Conservation (phyloP, 495 filamentous ascomycete genomes). For the Daldinia vernicosa region DNA sequence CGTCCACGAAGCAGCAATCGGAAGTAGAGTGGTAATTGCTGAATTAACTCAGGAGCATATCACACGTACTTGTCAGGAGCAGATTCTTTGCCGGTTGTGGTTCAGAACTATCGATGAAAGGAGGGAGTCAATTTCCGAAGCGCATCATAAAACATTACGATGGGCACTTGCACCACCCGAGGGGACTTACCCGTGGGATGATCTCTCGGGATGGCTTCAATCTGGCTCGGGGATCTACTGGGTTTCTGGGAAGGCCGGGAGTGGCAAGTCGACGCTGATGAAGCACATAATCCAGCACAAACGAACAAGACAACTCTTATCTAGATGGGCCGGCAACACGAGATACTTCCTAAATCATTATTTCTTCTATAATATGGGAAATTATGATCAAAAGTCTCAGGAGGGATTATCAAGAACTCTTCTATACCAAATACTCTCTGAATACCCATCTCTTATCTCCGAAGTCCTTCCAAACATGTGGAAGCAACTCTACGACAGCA, state of each 20-base stretch:
- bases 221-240: slow-evolving; percentile 30
- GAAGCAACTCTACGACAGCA: neutral
- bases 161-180: slow-evolving; percentile 27
- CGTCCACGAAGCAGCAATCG: slow-evolving; percentile 4
- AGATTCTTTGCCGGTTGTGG: slow-evolving; percentile 16
- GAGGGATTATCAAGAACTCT: slow-evolving; percentile 47
- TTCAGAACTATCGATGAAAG: slow-evolving; percentile 26
- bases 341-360: neutral
- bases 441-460: slow-evolving; percentile 2
- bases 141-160: slow-evolving; percentile 27
- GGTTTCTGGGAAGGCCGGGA: slow-evolving; percentile 35
- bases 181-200: slow-evolving; percentile 16
- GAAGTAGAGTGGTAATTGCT: neutral
- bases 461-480: slow-evolving; percentile 20
- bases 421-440: slow-evolving; percentile 43
- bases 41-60: slow-evolving; percentile 2
- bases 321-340: slow-evolving; percentile 3
- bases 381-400: slow-evolving; percentile 46
- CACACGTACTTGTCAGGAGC: slow-evolving; percentile 2
- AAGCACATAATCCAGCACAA: slow-evolving; percentile 20
- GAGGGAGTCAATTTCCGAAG: slow-evolving; percentile 5
- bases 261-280: slow-evolving; percentile 43
- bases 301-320: neutral
- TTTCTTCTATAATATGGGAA: slow-evolving; percentile 53
- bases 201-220: slow-evolving; percentile 37